These are phyloP conservation scores for Trichoderma aggressivum DNA, from an alignment of 2,329 filamentous ascomycete species.

Conservation along the genomic window DNA sequence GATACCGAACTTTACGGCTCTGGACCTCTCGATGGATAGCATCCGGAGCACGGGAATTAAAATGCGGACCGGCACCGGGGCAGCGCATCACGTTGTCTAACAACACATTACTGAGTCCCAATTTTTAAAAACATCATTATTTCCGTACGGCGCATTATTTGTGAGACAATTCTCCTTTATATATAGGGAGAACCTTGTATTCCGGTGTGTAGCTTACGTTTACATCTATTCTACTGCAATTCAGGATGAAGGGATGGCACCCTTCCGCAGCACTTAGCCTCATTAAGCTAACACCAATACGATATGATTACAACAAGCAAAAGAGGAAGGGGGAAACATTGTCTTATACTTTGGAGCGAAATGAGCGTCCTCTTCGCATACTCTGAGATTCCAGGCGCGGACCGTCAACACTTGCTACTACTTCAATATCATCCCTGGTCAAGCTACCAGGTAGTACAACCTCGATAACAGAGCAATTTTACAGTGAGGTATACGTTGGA, in stretches of 20 bases:
- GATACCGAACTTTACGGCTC: not conserved
- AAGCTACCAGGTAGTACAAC: too few species aligned
- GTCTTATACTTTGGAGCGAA: too few species aligned
- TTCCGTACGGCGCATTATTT: fast-evolving
- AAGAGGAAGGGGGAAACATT: not conserved
- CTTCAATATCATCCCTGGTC: too few species aligned
- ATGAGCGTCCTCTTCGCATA: too few species aligned
- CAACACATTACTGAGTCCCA: not conserved
- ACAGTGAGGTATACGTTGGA: too few species aligned
- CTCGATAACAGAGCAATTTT: too few species aligned
- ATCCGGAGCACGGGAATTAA: not conserved
- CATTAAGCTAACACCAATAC: not conserved
- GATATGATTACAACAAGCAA: not conserved
- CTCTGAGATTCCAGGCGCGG: too few species aligned
- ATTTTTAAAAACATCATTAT: fast-evolving
- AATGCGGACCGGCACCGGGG: not conserved
- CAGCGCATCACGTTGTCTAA: not conserved
- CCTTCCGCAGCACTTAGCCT: not conserved
- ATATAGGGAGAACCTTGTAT: too few species aligned
- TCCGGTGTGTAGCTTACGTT: too few species aligned
- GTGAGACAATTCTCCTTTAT: not conserved
- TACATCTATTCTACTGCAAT: too few species aligned
- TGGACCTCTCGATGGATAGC: not conserved
- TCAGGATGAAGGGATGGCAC: too few species aligned
- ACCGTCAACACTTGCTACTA: too few species aligned